phyloP scores from a whole-genome alignment of 192 early-diverging fungal genomes.

The Piromyces sp. region DNA sequence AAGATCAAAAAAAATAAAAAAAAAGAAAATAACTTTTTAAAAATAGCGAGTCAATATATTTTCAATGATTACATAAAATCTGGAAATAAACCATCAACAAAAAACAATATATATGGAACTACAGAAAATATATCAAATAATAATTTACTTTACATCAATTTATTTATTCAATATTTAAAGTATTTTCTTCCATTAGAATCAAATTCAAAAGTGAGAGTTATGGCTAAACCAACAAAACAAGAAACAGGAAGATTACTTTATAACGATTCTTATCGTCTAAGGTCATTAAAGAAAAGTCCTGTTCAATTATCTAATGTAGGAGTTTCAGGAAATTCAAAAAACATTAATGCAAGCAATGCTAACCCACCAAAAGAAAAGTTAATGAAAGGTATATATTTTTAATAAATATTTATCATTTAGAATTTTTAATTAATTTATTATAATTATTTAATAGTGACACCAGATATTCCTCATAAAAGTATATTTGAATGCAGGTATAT shows the following conservation, averaged over 20 bases:
- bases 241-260: neutral
- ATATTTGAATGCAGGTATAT: neutral
- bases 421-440: too few species aligned
- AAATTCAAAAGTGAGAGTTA: neutral
- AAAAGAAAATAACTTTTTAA: neutral
- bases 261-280: neutral
- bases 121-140: neutral
- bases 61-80: neutral
- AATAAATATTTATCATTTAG: too few species aligned
- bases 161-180: neutral
- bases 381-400: too few species aligned
- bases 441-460: neutral
- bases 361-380: too few species aligned
- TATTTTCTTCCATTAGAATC: neutral
- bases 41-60: neutral
- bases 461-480: neutral
- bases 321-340: too few species aligned
- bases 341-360: too few species aligned
- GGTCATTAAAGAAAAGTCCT: neutral
- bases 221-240: neutral
- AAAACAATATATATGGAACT: neutral
- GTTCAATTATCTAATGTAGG: neutral
- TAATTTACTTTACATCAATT: neutral
- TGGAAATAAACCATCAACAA: neutral
- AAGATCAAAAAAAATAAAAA: neutral